Conservation (phyloP, 2,329 filamentous ascomycete species). For the Ophiostoma fasciatum region DNA sequence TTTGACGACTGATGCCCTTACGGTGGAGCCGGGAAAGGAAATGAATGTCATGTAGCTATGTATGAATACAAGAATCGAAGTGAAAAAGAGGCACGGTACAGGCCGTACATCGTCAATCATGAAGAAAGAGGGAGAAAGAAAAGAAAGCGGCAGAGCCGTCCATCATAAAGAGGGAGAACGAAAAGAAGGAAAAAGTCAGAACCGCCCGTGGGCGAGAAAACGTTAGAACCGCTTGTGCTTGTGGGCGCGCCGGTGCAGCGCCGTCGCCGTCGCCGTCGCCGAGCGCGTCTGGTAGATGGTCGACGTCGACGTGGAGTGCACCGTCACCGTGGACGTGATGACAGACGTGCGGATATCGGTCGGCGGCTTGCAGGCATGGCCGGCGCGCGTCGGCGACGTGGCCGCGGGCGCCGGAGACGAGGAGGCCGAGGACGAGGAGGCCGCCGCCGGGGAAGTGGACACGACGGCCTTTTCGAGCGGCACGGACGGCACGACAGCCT, state of each 20-base stretch:
- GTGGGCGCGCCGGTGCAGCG: background rate
- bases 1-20: conserved; percentile 12
- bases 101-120: too few relatives aligned
- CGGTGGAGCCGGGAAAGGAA: background rate
- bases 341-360: background rate
- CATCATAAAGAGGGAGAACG: background rate
- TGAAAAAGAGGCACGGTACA: background rate
- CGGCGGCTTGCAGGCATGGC: background rate
- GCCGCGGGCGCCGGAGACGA: background rate
- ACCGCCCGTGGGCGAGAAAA: background rate
- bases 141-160: background rate
- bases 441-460: background rate
- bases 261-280: background rate
- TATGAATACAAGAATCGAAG: background rate
- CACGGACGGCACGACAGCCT: too few relatives aligned
- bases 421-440: background rate
- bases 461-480: too few relatives aligned
- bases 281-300: conserved; percentile 2
- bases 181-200: background rate
- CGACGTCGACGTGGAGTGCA: conserved; percentile 3
- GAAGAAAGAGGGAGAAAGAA: background rate
- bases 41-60: background rate
- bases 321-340: background rate
- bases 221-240: too few relatives aligned
- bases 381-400: background rate